Base-by-base conservation (phyloP, 2,329 filamentous ascomycete species). In the Xylaria multiplex region DNA sequence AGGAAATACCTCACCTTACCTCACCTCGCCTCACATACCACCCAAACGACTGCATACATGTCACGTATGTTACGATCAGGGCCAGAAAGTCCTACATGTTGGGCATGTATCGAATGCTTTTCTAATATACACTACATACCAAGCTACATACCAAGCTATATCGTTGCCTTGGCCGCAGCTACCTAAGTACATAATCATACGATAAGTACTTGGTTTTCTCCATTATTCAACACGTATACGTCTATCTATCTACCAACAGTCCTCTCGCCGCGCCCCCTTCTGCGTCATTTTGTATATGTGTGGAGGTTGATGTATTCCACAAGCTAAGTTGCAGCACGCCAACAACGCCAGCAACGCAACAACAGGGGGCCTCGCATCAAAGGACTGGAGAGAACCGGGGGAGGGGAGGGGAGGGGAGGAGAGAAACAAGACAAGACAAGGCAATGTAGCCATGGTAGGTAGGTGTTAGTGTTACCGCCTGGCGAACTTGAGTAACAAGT, bases 1-100 rank as follows among this genome's bases (percentile, higher is more conserved):
- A 57, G 46, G 57, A 65, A 62, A 65, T 62, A 63, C 64, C 59
- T 58, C 64, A 66, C 16, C 50, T 57, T 27, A 27, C 27, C 27
- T 27, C 27, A 63, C 64, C 59, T 58, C 64, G 63, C 24, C 46
- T 27, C 22, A 14, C 46, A 6, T 7, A 11, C 48, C 19, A 32
- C 40, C 40, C 32, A 9, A 43, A 19, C 14, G 6, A 37, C n/a
- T 50, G 13, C 46, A 54, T 49, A 42, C 13, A 50, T 24, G 55
- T 50, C 40, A 64, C 49, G 48, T 30, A 59, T 19, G 19, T 19
- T 19, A 19, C 19, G 19, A 46, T 53, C 30, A 53, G 46, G 48
- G 40, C n/a, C 3, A 32, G 27, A 50, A 27, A 27, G 42, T 45
- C 42, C 32, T 60, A 45, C 13, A 35, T 35, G 32, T 27, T 27